Conservation (phyloP, 2,329 filamentous ascomycete species). For the Metarhizium humberi region DNA sequence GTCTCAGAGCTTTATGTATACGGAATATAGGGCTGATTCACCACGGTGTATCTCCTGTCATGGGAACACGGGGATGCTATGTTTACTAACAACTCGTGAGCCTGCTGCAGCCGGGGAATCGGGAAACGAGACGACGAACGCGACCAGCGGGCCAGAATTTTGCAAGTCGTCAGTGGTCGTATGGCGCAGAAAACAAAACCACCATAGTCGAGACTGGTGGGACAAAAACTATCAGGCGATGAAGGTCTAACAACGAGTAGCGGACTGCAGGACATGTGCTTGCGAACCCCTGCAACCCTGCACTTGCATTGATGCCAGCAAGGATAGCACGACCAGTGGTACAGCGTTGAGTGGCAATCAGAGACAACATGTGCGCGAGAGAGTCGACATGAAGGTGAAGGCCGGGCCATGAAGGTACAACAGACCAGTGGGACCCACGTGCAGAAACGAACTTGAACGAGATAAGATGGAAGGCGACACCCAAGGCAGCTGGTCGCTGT, state of each 20-base stretch:
- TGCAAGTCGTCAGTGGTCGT: no score
- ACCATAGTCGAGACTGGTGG: neutral
- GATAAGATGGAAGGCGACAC: no score
- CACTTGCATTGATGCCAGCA: neutral
- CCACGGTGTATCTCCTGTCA: neutral
- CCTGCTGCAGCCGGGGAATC: neutral
- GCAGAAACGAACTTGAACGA: no score
- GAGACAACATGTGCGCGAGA: neutral
- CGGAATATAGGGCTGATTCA: neutral
- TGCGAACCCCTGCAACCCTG: neutral
- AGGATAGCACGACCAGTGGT: neutral
- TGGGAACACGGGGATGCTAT: neutral
- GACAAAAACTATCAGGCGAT: neutral
- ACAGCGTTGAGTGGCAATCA: neutral
- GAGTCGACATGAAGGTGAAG: neutral
- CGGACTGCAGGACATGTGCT: neutral
- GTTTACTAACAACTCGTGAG: neutral
- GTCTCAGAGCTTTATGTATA: neutral
- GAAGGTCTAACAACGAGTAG: neutral
- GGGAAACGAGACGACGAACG: neutral
- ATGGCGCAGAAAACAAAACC: neutral
- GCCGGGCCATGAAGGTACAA: neutral
- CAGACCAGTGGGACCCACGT: neutral
- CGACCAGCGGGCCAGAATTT: no score
- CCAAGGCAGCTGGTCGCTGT: no score